phyloP scores from a whole-genome alignment of 495 filamentous ascomycete genomes.

The Lichenothelia convexa region DNA sequence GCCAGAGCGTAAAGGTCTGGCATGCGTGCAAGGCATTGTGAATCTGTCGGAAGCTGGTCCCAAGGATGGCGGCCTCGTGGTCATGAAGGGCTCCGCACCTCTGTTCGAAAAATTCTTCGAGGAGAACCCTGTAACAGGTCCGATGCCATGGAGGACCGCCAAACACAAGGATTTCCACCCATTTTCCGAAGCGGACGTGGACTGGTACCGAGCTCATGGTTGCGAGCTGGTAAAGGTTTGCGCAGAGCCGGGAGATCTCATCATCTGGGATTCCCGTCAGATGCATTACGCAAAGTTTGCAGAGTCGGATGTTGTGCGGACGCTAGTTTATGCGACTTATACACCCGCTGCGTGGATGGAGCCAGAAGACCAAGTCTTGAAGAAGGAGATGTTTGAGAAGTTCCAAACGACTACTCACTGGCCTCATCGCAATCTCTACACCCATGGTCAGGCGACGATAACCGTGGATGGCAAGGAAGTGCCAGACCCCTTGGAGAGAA shows the following conservation, averaged over 20 bases:
- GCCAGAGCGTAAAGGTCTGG: constrained; percentile 24
- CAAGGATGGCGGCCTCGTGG: constrained; percentile 25
- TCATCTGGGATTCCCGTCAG: constrained; percentile 25
- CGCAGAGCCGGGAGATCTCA: constrained; percentile 24
- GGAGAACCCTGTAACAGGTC: constrained; percentile 13
- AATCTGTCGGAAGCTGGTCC: constrained; percentile 27
- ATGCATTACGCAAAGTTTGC: constrained; percentile 25
- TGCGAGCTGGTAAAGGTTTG: constrained; percentile 25
- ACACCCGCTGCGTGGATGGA: constrained; percentile 20
- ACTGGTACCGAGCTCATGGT: constrained; percentile 24
- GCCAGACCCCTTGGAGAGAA: constrained; percentile 20
- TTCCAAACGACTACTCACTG: constrained; percentile 26
- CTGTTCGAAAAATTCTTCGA: constrained; percentile 24
- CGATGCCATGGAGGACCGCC: constrained; percentile 20
- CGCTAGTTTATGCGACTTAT: constrained; percentile 27
- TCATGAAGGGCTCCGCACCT: constrained; percentile 25
- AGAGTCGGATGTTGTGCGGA: constrained; percentile 21
- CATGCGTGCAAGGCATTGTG: constrained; percentile 29
- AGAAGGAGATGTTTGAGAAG: constrained; percentile 20
- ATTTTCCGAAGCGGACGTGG: constrained; percentile 20
- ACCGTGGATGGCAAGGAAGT: too few species aligned
- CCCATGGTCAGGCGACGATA: constrained; percentile 1
- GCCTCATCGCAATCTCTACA: constrained; percentile 20
- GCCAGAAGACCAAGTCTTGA: constrained; percentile 16
- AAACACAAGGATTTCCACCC: constrained; percentile 22